Conservation (phyloP, 345 rosid species). For the Brassica rapa region DNA sequence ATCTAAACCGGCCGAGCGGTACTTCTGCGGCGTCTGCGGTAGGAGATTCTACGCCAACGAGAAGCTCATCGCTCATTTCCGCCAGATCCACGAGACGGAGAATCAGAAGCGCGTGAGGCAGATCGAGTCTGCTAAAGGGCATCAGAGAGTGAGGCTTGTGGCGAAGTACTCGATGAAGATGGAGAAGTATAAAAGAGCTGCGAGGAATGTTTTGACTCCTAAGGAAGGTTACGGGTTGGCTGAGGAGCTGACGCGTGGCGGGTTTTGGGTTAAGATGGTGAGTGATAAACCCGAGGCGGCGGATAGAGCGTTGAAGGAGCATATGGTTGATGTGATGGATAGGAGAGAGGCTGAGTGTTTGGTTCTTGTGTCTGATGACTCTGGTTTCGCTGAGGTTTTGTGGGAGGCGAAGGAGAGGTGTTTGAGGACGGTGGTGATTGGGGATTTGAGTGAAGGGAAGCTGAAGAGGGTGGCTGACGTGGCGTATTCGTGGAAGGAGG, state of each 20-base stretch:
- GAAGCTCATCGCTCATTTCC: constrained; percentile 71
- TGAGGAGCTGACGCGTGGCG: constrained; percentile 75
- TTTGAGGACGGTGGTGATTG: constrained; percentile 77
- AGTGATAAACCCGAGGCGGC: constrained; percentile 77
- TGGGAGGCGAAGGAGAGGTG: constrained; percentile 76
- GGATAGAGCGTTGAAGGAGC: constrained; percentile 66
- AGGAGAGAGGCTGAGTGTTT: constrained; percentile 70
- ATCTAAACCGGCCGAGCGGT: constrained; percentile 56
- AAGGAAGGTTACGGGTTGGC: constrained; percentile 70
- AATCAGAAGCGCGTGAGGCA: constrained; percentile 77
- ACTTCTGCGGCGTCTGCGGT: constrained; percentile 75
- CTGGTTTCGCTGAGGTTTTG: constrained; percentile 63
- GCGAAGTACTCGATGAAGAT: constrained; percentile 76
- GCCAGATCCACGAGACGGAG: constrained; percentile 80
- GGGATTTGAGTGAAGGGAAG: constrained; percentile 41
- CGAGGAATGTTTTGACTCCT: constrained; percentile 59
- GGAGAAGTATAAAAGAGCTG: constrained; percentile 70
- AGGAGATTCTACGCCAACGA: constrained; percentile 71
- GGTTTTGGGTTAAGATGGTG: constrained; percentile 66
- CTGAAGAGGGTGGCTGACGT: background rate
- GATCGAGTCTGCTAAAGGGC: constrained; percentile 80
- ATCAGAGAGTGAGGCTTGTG: constrained; percentile 68
- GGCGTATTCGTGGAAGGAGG: constrained; percentile 75
- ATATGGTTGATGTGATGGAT: constrained; percentile 76
- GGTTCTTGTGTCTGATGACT: constrained; percentile 85